Conservation (phyloP, 257 asterid species). For the Scutellaria barbata region DNA sequence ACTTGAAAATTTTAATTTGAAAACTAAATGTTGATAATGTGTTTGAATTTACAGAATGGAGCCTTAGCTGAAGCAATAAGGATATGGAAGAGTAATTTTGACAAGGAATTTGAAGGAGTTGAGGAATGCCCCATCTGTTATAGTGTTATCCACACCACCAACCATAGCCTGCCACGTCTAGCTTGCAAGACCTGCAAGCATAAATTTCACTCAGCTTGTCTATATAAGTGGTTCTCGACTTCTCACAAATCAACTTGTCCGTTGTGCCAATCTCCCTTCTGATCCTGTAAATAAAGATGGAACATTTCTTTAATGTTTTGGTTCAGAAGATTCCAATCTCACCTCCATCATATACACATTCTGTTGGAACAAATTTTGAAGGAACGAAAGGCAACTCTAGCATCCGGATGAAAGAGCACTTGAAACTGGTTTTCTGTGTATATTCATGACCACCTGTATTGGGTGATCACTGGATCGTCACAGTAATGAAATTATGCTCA, state of each 20-base stretch:
- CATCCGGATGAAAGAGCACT: neutral
- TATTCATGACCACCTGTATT: neutral
- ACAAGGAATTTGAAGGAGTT: conserved; percentile 97
- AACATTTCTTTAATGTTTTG: neutral
- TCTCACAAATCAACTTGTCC: conserved; percentile 98
- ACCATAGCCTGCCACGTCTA: conserved; percentile 94
- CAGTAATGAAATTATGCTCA: neutral
- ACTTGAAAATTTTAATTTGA: conserved; percentile 1
- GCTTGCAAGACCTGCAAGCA: conserved; percentile 99
- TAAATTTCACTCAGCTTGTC: conserved; percentile 95
- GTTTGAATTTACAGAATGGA: conserved; percentile 71
- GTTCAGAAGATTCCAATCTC: conserved; percentile 20
- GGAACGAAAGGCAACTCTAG: conserved; percentile 21
- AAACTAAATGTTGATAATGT: conserved; percentile 27
- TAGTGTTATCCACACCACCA: conserved; percentile 89
- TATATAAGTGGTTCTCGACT: conserved; percentile 99
- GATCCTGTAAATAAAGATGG: conserved; percentile 37
- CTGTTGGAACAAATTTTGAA: conserved; percentile 5
- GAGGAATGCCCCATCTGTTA: conserved; percentile 99
- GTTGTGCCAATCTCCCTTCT: conserved; percentile 95
- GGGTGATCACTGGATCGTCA: conserved; percentile 13
- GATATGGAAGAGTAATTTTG: conserved; percentile 94
- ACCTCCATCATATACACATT: neutral
- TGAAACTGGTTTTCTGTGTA: neutral
- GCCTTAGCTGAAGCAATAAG: conserved; percentile 96